Base-by-base conservation (phyloP, 441 rosid genomes). In the Caryocar brasiliense region DNA sequence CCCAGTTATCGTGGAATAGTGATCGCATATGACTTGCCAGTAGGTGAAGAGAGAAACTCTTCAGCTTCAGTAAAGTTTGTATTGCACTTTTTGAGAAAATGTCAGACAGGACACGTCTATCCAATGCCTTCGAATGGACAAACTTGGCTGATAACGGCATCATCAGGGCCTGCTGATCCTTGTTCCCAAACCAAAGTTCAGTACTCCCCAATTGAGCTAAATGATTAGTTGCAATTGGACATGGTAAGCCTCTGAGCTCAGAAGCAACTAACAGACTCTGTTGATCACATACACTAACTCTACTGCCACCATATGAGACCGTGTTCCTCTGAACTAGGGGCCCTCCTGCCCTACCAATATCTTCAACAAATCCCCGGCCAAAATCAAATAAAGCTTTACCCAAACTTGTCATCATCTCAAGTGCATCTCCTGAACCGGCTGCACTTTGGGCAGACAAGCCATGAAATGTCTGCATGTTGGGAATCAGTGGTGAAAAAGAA, bases 321-420 rank as follows among this genome's bases (percentile, higher is more conserved):
- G 27, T 51, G 41, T 61, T 75, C 56, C 80, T 71, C 49, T 56
- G 76, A 58, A 35, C 36, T 40, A 55, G 44, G 22, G 83, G 66
- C 35, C 76, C 76, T 58, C 99, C 94, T 42, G 70, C 64, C 65
- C 87, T 75, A 56, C 96, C 94, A 67, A 88, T 92, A 74, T 92
- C 99, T 69, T 92, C 99, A 64, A 92, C 96, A 70, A 87, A 91
- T 54, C 66, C 94, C 48, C 95, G 77, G 36, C 99, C 95, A 71
- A 92, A 83, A 74, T 92, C 99, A 83, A 85, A 74, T 65, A 92
- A 77, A 61, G 92, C 99, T 74, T 65, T 92, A 20, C 96, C 96
- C 65, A 92, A 70, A 76, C 95, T 88, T 56, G 99, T 77, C 81
- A 92, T 61, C 83, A 92, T 80, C 76, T 87, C 98, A 68, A 92